These are phyloP conservation scores for Pholiota conissans DNA, from an alignment of 768 basidiomycete species.

Conservation along the genomic window DNA sequence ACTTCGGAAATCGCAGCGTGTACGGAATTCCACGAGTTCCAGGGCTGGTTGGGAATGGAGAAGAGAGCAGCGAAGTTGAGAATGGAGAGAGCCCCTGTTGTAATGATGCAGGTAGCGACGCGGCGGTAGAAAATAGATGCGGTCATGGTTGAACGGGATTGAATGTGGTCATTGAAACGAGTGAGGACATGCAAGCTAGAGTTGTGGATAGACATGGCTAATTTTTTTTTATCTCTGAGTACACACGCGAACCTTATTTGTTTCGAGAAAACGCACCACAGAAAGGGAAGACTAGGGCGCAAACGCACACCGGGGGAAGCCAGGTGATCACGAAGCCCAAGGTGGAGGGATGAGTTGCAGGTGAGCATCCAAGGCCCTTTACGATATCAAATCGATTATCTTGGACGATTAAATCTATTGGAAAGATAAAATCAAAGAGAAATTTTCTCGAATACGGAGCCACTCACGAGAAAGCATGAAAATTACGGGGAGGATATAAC, in stretches of 20 bases:
- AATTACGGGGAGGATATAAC: conserved; percentile 53
- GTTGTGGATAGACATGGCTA: conserved; percentile 37
- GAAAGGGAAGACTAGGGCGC: conserved; percentile 38
- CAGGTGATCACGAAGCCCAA: conserved; percentile 43
- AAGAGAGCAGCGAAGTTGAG: conserved; percentile 39
- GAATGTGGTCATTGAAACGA: conserved; percentile 33
- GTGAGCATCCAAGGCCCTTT: conserved; percentile 55
- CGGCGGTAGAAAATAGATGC: conserved; percentile 57
- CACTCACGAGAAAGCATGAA: conserved; percentile 62
- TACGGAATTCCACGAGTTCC: conserved; percentile 46
- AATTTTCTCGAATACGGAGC: not conserved
- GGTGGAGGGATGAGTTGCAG: conserved; percentile 43
- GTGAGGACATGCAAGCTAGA: conserved; percentile 23
- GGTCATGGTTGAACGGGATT: conserved; percentile 41
- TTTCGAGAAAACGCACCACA: conserved; percentile 33
- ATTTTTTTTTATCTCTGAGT: not conserved
- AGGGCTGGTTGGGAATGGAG: conserved; percentile 32
- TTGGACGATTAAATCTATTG: conserved; percentile 54
- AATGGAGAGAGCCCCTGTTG: conserved; percentile 42
- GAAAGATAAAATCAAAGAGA: not conserved
- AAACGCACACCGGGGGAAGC: conserved; percentile 45
- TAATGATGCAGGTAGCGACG: conserved; percentile 45
- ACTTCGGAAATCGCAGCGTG: conserved; percentile 43
- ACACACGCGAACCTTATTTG: not conserved
- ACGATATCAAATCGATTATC: conserved; percentile 64